Conservation (phyloP, 768 basidiomycete species). For the Podaxis sp. region DNA sequence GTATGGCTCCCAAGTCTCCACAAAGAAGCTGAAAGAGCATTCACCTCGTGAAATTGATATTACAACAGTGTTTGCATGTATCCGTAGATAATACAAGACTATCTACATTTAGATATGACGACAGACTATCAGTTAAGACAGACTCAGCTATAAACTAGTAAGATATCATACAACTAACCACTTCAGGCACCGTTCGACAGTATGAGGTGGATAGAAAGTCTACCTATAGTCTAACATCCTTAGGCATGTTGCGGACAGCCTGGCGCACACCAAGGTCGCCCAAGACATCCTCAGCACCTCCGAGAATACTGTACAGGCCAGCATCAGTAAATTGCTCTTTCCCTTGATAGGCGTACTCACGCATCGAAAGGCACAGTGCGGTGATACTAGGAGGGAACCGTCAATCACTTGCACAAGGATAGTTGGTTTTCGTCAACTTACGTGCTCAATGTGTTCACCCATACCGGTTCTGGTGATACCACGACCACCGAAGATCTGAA, state of each 20-base stretch:
- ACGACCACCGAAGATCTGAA: slow-evolving; percentile 86
- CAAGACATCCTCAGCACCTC: slow-evolving; percentile 82
- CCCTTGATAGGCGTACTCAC: slow-evolving; percentile 27
- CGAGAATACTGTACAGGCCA: slow-evolving; percentile 46
- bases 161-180: background rate
- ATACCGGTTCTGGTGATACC: slow-evolving; percentile 81
- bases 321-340: background rate
- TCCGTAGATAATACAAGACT: too few relatives aligned
- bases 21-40: too few relatives aligned
- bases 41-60: too few relatives aligned
- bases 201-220: slow-evolving; percentile 1
- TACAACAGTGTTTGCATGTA: too few relatives aligned
- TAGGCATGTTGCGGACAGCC: slow-evolving; percentile 75
- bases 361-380: slow-evolving; percentile 68
- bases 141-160: background rate
- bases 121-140: too few relatives aligned
- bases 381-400: slow-evolving; percentile 45
- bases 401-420: slow-evolving; percentile 22
- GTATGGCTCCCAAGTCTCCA: too few relatives aligned
- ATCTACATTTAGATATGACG: too few relatives aligned
- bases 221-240: slow-evolving; percentile 57
- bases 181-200: background rate
- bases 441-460: slow-evolving; percentile 72
- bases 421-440: slow-evolving; percentile 24
- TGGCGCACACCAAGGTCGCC: slow-evolving; percentile 83